These are phyloP conservation scores for Rhodotorula mucilaginosa DNA, from an alignment of 1,284 basidiomycete genomes.

Conservation along the genomic window DNA sequence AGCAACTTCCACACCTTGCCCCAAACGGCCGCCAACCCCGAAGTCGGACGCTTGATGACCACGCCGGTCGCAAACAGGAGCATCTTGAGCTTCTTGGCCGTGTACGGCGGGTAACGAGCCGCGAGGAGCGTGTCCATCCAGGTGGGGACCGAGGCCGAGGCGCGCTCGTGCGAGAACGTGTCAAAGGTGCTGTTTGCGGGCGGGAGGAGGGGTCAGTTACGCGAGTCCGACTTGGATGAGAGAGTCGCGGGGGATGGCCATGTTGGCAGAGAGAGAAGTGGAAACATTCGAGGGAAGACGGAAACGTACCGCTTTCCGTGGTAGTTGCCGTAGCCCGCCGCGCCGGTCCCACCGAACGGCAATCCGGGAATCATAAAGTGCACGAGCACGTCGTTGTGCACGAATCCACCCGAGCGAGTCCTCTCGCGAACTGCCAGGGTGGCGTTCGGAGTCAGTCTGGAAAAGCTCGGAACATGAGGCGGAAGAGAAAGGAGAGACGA, in stretches of 20 bases:
- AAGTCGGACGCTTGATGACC: constrained; percentile 8
- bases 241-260: no score
- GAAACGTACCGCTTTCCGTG: constrained; percentile 25
- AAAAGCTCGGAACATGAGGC: background rate
- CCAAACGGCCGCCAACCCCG: background rate
- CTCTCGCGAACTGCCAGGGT: constrained; percentile 22
- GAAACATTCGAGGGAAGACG: no score
- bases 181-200: constrained; percentile 46
- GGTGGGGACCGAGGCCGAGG: constrained; percentile 47
- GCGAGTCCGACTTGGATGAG: no score
- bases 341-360: constrained; percentile 43
- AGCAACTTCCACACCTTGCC: background rate
- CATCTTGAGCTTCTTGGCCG: constrained; percentile 29
- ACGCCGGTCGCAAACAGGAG: constrained; percentile 23
- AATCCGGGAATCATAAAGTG: constrained; percentile 37
- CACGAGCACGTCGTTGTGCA: constrained; percentile 46
- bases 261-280: no score
- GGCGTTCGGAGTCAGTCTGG: no score
- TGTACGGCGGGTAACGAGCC: constrained; percentile 50
- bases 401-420: constrained; percentile 38
- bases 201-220: background rate
- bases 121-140: constrained; percentile 48
- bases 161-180: constrained; percentile 50
- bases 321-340: constrained; percentile 39
- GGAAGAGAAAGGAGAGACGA: background rate